These are phyloP conservation scores for Podospora fimiseda DNA, from an alignment of 495 filamentous ascomycete species.

Conservation along the genomic window DNA sequence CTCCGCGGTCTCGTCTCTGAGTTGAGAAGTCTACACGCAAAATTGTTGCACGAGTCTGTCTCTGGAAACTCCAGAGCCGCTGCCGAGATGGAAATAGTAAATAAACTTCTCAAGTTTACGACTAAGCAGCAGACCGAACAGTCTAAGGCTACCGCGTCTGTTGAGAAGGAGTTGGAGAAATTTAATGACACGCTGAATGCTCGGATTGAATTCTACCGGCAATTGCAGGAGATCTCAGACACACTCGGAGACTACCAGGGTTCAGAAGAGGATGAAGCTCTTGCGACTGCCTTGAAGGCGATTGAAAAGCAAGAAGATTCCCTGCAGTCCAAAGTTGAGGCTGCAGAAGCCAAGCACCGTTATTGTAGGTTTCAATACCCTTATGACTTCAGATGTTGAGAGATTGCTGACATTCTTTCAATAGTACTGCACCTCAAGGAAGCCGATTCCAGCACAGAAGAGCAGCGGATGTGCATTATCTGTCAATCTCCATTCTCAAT, in stretches of 20 bases:
- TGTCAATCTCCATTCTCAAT: constrained; percentile 65
- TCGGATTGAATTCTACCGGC: constrained; percentile 79
- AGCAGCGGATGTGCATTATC: constrained; percentile 68
- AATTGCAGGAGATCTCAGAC: constrained; percentile 83
- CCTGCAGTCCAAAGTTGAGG: constrained; percentile 48
- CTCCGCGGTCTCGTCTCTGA: constrained; percentile 63
- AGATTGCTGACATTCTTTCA: constrained; percentile 13
- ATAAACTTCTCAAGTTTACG: constrained; percentile 45
- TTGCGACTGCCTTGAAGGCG: constrained; percentile 26
- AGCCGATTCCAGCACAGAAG: constrained; percentile 48
- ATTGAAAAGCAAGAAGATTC: constrained; percentile 38
- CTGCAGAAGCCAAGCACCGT: constrained; percentile 59
- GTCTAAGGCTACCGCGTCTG: constrained; percentile 48
- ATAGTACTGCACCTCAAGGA: constrained; percentile 43
- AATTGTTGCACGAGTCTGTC: constrained; percentile 55
- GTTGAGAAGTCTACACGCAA: constrained; percentile 55
- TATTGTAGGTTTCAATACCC: constrained; percentile 53
- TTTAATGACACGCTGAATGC: constrained; percentile 75
- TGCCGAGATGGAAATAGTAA: constrained; percentile 57
- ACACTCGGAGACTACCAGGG: constrained; percentile 67
- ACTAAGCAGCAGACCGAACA: constrained; percentile 60
- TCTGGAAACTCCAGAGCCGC: constrained; percentile 56
- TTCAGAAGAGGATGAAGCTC: constrained; percentile 30
- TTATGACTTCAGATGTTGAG: not conserved
- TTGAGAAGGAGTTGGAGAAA: constrained; percentile 69